Conservation (phyloP, 2,329 filamentous ascomycete genomes). For the Stagonosporopsis tanaceti region DNA sequence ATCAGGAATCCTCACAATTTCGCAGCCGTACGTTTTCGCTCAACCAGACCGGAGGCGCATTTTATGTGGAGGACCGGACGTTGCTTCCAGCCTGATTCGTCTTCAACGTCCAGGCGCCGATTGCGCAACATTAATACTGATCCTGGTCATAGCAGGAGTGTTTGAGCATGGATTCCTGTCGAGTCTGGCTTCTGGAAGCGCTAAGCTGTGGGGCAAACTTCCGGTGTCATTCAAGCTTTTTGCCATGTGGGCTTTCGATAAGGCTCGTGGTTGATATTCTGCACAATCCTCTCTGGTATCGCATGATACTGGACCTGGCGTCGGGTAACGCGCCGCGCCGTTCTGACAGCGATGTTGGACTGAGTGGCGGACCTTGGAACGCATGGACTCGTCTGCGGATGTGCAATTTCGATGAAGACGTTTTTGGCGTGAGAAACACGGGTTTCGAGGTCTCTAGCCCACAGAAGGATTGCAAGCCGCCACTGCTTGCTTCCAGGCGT, state of each 20-base stretch:
- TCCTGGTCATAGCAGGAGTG: neutral
- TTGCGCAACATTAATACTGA: neutral
- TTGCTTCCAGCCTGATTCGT: neutral
- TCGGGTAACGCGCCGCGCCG: conserved; percentile 15
- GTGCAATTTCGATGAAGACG: conserved; percentile 12
- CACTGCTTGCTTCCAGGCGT: neutral
- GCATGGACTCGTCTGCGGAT: conserved; percentile 12
- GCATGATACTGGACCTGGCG: neutral
- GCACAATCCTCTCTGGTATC: neutral
- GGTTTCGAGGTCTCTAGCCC: conserved; percentile 3
- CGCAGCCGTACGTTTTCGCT: neutral
- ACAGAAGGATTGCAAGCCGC: conserved; percentile 6
- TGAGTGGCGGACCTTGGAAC: conserved; percentile 4
- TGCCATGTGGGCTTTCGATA: neutral
- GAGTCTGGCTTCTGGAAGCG: conserved; percentile 8
- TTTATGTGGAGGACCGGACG: neutral
- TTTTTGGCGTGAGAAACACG: conserved; percentile 1
- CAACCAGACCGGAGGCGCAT: neutral
- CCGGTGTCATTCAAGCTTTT: neutral
- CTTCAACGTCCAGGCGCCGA: neutral
- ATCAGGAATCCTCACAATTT: conserved; percentile 2
- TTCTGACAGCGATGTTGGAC: conserved; percentile 1
- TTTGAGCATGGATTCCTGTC: neutral
- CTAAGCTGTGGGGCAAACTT: neutral
- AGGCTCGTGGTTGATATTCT: neutral